These are phyloP conservation scores for Gymnopilus junonius DNA, from an alignment of 768 basidiomycete genomes.

Conservation along the genomic window DNA sequence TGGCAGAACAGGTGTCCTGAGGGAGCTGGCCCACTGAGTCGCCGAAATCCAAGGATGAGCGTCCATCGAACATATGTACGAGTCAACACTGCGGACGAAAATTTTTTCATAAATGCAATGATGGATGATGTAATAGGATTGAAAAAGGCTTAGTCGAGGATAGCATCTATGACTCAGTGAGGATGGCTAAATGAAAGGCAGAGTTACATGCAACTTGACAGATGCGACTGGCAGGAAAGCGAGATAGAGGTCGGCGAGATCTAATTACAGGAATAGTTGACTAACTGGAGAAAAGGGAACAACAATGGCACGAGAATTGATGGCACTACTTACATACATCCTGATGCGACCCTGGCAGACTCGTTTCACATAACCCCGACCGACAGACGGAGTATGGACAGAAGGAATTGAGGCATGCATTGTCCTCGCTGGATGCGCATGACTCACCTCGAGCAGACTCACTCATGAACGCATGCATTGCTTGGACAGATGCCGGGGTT, in stretches of 20 bases:
- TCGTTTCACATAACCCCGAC: background rate
- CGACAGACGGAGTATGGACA: background rate
- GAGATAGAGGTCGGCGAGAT: background rate
- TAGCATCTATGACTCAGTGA: background rate
- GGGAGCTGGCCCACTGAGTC: background rate
- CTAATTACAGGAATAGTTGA: conserved; percentile 1
- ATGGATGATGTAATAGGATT: background rate
- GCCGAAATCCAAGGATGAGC: background rate
- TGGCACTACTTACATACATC: conserved; percentile 1
- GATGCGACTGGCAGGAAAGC: background rate
- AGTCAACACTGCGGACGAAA: no score
- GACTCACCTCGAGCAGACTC: background rate
- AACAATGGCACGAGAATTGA: conserved; percentile 1
- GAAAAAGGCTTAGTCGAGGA: background rate
- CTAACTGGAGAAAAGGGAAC: background rate
- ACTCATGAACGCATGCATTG: background rate
- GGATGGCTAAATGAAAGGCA: background rate
- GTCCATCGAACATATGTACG: background rate
- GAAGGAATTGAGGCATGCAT: conserved; percentile 2
- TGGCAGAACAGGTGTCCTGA: background rate
- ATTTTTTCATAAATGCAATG: background rate
- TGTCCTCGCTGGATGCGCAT: background rate
- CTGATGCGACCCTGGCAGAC: conserved; percentile 1
- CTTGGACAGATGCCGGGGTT: background rate
- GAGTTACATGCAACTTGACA: background rate